Evolutionary conservation across 805 yeast genomes (phyloP).

Genomic region (Kazachstania bromeliacearum): DNA sequence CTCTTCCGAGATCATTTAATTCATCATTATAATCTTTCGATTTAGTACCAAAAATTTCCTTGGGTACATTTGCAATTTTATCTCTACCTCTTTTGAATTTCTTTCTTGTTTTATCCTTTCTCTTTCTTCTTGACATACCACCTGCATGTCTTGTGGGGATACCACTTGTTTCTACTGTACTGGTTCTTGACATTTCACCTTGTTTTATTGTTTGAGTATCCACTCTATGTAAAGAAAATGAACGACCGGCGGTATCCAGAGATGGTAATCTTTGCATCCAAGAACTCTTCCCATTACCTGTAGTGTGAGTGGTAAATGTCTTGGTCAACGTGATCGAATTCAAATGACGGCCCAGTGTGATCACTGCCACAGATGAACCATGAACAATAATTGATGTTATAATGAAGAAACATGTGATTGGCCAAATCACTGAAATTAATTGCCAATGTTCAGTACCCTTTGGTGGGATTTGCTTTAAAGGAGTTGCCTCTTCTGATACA

Average conservation of each 20-base stretch:
- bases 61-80: slow-evolving; percentile 12
- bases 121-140: slow-evolving; percentile 51
- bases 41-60: slow-evolving; percentile 5
- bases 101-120: slow-evolving; percentile 27
- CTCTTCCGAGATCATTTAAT: slow-evolving; percentile 26
- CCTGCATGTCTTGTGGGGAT: slow-evolving; percentile 63
- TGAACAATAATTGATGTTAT: slow-evolving; percentile 78
- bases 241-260: slow-evolving; percentile 54
- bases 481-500: slow-evolving; percentile 45
- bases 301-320: slow-evolving; percentile 69
- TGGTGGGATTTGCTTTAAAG: slow-evolving; percentile 41
- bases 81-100: slow-evolving; percentile 28
- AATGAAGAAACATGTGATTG: slow-evolving; percentile 69
- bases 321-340: slow-evolving; percentile 89
- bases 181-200: slow-evolving; percentile 21
- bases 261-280: slow-evolving; percentile 86
- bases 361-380: slow-evolving; percentile 79
- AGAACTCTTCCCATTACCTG: slow-evolving; percentile 43
- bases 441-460: slow-evolving; percentile 44
- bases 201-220: slow-evolving; percentile 45
- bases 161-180: slow-evolving; percentile 53
- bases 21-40: slow-evolving; percentile 17
- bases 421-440: slow-evolving; percentile 65
- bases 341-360: slow-evolving; percentile 71
- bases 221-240: slow-evolving; percentile 73